phyloP scores from a whole-genome alignment of 176 grass and related monocot genomes.

The Phragmites australis region DNA sequence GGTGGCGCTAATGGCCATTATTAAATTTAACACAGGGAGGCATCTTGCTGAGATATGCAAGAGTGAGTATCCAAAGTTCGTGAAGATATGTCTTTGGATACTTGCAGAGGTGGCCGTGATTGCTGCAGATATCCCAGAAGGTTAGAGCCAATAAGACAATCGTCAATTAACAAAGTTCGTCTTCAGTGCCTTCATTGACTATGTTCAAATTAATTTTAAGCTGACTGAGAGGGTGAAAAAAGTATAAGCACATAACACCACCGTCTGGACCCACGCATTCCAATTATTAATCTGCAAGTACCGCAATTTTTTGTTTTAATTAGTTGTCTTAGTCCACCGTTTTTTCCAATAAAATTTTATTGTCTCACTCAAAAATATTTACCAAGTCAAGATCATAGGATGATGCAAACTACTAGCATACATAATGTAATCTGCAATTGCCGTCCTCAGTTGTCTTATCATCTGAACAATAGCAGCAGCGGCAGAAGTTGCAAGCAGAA shows the following conservation, averaged over 20 bases:
- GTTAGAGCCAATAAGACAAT: constrained; percentile 30
- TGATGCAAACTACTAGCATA: background rate
- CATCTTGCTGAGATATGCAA: constrained; percentile 87
- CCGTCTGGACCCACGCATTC: background rate
- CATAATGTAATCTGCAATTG: background rate
- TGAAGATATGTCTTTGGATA: constrained; percentile 66
- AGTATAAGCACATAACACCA: background rate
- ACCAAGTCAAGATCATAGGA: background rate
- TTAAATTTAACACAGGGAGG: constrained; percentile 40
- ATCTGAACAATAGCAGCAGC: background rate
- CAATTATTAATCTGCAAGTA: background rate
- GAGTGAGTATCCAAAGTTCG: constrained; percentile 65
- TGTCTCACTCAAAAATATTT: no score
- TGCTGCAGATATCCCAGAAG: constrained; percentile 90
- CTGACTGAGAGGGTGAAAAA: background rate
- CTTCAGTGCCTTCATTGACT: no score
- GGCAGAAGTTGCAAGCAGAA: background rate
- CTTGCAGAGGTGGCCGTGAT: constrained; percentile 78
- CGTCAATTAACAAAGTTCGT: no score
- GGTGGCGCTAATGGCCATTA: background rate
- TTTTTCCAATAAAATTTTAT: no score
- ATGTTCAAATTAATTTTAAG: background rate
- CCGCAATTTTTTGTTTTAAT: background rate
- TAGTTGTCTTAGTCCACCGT: background rate
- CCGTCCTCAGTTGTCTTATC: background rate